Evolutionary conservation across 2,329 filamentous ascomycete genomes (phyloP), one percentile per base, ranked within the genome.

Genomic region (Botryotinia globosa): DNA sequence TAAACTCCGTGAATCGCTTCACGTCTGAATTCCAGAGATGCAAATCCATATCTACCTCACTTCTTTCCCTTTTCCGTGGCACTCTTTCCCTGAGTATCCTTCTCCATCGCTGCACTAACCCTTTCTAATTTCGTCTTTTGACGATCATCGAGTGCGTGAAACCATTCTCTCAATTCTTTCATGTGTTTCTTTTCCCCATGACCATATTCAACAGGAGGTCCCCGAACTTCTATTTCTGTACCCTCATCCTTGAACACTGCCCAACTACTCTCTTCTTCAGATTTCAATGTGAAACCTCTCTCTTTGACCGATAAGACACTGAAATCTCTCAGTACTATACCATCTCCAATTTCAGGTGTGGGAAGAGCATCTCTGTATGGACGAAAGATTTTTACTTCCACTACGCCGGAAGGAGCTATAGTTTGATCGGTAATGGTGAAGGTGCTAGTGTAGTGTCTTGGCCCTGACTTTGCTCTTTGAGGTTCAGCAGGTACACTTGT

Each of bases 371-470:
- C 83, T 77, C 85, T 86, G 77, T 91, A 87, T 18, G 87, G 85
- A 22, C 88, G 85, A 80, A 87, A 89, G 25, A 91, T 80, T 75
- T 87, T 85, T 39, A 88, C 87, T 77, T 89, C 85, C 20, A 83
- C 83, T 2, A 89, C 85, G 22, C 81, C 79, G 16, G 82, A 80
- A 3, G 87, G 86, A 5, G 85, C 85, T 32, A 85, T 83, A 2
- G 86, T 86, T 39, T 87, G 84, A 76, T 91, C 89, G 0, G 85
- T 87, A 20, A 89, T 81, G 58, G 84, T 85, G 75, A 91, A 86
- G 25, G 85, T 85, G 76, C 89, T 85, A 80, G 87, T 85, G 80
- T 86, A 90, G 77, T 90, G 87, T 34, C 88, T 83, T 5, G 87
- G 87, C 0, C 87, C 87, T 73, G 84, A 82, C 77, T 88, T 89